Evolutionary conservation across 164 flowering plant genomes (phyloP), one percentile per base, ranked within the genome.

Genomic region (Vitis labrusca): DNA sequence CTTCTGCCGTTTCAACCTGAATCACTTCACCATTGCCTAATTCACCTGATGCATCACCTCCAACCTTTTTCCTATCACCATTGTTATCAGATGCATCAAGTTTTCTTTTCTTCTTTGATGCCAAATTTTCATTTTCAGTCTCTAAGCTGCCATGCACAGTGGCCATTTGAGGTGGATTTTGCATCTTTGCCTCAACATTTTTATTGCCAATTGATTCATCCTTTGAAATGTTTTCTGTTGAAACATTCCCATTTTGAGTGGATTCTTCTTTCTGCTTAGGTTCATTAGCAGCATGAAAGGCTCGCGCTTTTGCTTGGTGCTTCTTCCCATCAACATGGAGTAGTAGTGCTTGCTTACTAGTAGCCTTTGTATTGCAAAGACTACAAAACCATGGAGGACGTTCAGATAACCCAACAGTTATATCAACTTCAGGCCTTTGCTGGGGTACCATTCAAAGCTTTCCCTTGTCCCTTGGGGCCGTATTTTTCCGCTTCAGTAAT

Each of bases 291-390:
- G 91, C 89, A 79, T 91, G 94, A 76, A 86, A 81, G 49, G 90
- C 98, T 68, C 91, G 82, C 57, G 98, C 97, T 77, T 90, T 93
- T 71, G 86, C 96, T 72, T 84, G 81, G 81, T 95, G 99, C 71
- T 93, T 95, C 80, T 91, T 95, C 50, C 98, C 99, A 17, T 93
- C 98, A 14, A 97, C 97, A 79, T 93, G 99, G 59, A 84, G 84
- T 63, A 93, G 89, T 73, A 95, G 75, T 27, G 98, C 81, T 77
- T 95, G 96, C 80, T 75, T 80, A 71, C 98, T 90, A 12, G 98
- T 93, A 57, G 94, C 90, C 8, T 76, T 85, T 52, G 93, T 89
- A 59, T 95, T 95, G 73, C 99, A 95, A 11, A 95, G 87, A 78
- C 99, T 93, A 77, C 98, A 95, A 78, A 79, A 85, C 98, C 99